Evolutionary conservation across 2,329 filamentous ascomycete species (phyloP).

Genomic region (Tolypocladium tropicale): DNA sequence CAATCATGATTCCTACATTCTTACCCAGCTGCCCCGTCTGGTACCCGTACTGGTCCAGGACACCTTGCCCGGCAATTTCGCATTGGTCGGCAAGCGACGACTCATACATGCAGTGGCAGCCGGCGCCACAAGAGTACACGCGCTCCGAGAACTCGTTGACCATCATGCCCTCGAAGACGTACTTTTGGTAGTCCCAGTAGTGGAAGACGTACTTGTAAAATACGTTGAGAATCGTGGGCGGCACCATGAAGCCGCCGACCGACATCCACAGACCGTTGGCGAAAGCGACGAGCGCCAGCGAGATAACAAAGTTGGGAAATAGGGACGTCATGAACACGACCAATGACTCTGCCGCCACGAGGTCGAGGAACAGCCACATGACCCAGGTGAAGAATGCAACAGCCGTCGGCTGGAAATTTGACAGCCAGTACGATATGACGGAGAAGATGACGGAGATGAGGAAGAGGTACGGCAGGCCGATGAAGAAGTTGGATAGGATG

Average conservation of each 20-base stretch:
- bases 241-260: slow-evolving; percentile 73
- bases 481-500: slow-evolving; percentile 69
- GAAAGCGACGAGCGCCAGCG: slow-evolving; percentile 71
- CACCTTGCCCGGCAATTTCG: slow-evolving; percentile 58
- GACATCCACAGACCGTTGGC: slow-evolving; percentile 88
- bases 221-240: slow-evolving; percentile 59
- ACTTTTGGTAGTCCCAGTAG: slow-evolving; percentile 80
- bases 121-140: slow-evolving; percentile 36
- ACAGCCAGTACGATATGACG: slow-evolving; percentile 68
- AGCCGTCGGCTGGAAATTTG: slow-evolving; percentile 58
- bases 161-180: slow-evolving; percentile 91
- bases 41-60: slow-evolving; percentile 63
- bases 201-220: slow-evolving; percentile 86
- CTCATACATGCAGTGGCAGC: slow-evolving; percentile 62
- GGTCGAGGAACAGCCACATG: slow-evolving; percentile 77
- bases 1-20: slow-evolving; percentile 67
- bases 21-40: slow-evolving; percentile 59
- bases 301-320: slow-evolving; percentile 70
- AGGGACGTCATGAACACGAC: slow-evolving; percentile 67
- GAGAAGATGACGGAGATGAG: slow-evolving; percentile 68
- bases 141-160: slow-evolving; percentile 69
- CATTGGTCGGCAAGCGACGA: slow-evolving; percentile 46
- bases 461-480: slow-evolving; percentile 74
- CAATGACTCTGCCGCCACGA: slow-evolving; percentile 71
- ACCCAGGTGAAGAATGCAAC: slow-evolving; percentile 66